Conservation (phyloP, 2,329 filamentous ascomycete genomes). For the Colletotrichum liriopes region DNA sequence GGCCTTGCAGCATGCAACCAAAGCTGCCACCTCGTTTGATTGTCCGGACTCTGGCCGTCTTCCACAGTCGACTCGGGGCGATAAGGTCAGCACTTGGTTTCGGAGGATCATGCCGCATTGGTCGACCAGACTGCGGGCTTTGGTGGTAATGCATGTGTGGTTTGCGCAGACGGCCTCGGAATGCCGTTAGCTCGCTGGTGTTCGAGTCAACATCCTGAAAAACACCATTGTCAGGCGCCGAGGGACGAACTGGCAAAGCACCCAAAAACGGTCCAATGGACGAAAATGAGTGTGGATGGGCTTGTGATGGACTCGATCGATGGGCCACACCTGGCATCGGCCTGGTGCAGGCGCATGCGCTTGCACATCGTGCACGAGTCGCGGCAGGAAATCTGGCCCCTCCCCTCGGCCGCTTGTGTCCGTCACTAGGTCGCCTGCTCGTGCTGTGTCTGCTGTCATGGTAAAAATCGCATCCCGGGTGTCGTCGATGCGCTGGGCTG, state of each 20-base stretch:
- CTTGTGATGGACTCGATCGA: conserved; percentile 8
- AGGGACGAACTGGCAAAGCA: not conserved
- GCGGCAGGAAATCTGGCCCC: conserved; percentile 10
- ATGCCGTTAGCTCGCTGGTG: conserved; percentile 18
- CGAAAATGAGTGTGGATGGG: conserved; percentile 4
- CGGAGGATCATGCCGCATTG: conserved; percentile 11
- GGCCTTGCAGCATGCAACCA: conserved; percentile 20
- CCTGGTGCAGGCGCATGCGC: conserved; percentile 31
- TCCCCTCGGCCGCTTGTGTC: conserved; percentile 3
- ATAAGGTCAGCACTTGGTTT: not conserved
- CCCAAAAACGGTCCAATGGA: not conserved
- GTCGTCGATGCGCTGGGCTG: not conserved
- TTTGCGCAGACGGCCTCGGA: conserved; percentile 8
- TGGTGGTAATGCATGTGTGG: not conserved
- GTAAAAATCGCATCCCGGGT: not conserved
- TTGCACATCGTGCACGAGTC: conserved; percentile 37
- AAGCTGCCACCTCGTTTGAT: conserved; percentile 23
- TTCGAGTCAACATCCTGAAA: conserved; percentile 18
- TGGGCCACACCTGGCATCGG: conserved; percentile 11
- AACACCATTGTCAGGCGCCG: conserved; percentile 1
- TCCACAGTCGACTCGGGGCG: conserved; percentile 1
- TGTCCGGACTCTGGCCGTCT: not conserved
- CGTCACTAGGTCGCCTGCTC: not conserved
- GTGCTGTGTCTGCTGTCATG: not conserved
- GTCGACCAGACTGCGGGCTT: conserved; percentile 1